Evolutionary conservation across 164 flowering plant species (phyloP).

Genomic region (Berberis vulgaris): DNA sequence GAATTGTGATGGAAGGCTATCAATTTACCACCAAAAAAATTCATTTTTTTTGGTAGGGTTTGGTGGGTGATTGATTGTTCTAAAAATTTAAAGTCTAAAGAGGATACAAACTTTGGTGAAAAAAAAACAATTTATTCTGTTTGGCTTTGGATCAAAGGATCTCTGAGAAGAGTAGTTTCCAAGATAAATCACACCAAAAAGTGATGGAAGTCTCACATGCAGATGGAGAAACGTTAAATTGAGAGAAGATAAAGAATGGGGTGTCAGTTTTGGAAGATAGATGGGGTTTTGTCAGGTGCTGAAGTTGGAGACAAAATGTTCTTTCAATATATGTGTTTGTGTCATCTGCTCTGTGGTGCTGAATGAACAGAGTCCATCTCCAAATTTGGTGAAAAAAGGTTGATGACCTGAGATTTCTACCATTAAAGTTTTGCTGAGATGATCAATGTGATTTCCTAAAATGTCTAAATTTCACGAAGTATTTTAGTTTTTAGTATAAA

Average conservation of each 20-base stretch:
- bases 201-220: not conserved
- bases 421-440: too few species aligned
- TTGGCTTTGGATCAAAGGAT: conserved; percentile 7
- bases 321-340: not conserved
- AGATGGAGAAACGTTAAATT: not conserved
- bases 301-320: not conserved
- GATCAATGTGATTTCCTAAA: too few species aligned
- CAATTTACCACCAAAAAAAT: not conserved
- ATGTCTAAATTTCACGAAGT: too few species aligned
- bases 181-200: not conserved
- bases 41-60: conserved; percentile 7
- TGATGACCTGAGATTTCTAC: too few species aligned
- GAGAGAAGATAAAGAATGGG: not conserved
- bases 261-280: not conserved
- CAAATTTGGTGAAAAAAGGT: not conserved
- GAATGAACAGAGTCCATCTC: not conserved
- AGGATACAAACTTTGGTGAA: not conserved
- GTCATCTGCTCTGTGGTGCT: not conserved
- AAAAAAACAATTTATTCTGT: not conserved
- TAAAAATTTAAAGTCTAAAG: not conserved
- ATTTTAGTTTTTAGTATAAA: too few species aligned
- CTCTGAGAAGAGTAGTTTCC: not conserved
- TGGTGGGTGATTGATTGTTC: not conserved
- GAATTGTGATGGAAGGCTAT: conserved; percentile 9
- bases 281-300: not conserved